phyloP scores from a whole-genome alignment of 2,329 filamentous ascomycete genomes.

The Reticulascus tulasneorum region DNA sequence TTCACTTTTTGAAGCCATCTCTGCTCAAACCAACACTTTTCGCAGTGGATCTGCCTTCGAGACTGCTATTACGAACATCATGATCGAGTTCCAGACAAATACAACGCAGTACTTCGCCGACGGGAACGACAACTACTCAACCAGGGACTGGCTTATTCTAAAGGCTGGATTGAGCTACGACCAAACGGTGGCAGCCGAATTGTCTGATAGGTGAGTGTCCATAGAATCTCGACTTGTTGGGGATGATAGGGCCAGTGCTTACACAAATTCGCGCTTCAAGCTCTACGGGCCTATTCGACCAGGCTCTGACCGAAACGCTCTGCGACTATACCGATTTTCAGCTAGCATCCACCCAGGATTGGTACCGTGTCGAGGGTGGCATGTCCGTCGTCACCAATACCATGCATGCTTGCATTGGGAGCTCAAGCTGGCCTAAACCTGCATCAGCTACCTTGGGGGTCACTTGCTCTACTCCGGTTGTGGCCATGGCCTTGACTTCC shows the following conservation, averaged over 20 bases:
- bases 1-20: neutral
- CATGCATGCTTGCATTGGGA: slow-evolving; percentile 20
- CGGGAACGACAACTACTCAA: slow-evolving; percentile 15
- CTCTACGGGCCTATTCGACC: slow-evolving; percentile 28
- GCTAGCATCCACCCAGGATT: slow-evolving; percentile 10
- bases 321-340: slow-evolving; percentile 28
- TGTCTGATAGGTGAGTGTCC: slow-evolving; percentile 1
- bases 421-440: neutral
- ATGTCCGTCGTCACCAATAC: slow-evolving; percentile 20
- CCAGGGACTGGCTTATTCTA: slow-evolving; percentile 17
- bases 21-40: neutral
- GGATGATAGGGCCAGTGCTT: slow-evolving; percentile 19
- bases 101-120: neutral
- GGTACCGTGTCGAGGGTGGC: slow-evolving; percentile 29
- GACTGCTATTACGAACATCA: neutral
- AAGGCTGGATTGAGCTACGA: slow-evolving; percentile 2
- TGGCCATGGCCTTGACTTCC: neutral
- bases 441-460: neutral
- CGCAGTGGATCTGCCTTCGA: neutral
- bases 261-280: slow-evolving; percentile 18
- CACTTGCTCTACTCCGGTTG: neutral
- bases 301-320: slow-evolving; percentile 29
- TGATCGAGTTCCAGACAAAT: neutral
- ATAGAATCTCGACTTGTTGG: slow-evolving; percentile 9
- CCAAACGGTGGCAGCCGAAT: neutral